Percentiles rank a stretch among this genome's conserved stretches.
These are phyloP conservation scores for Thielaviopsis ethacetica DNA, from an alignment of 2,329 filamentous ascomycete species.

Conservation along the genomic window DNA sequence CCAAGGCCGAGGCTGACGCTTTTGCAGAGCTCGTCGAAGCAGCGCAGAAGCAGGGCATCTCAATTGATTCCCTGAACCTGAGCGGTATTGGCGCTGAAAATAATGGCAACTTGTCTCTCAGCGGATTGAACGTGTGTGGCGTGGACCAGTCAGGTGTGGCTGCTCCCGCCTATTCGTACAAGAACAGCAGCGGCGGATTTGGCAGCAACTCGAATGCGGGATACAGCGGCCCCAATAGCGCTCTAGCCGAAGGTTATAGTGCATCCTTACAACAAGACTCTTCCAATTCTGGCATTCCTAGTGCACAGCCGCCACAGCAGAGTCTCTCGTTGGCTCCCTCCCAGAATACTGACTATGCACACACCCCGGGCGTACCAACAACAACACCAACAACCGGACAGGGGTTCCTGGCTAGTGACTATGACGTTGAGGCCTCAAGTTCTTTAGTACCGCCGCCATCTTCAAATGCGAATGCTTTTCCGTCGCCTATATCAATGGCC, in stretches of 20 bases:
- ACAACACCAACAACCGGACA: neutral
- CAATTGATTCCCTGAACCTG: neutral
- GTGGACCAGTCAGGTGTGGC: neutral
- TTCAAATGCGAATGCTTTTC: constrained; percentile 1
- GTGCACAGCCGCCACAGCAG: neutral
- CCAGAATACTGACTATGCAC: neutral
- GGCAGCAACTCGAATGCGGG: neutral
- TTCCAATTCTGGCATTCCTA: neutral
- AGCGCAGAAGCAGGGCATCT: neutral
- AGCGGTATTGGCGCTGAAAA: neutral
- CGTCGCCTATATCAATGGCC: constrained; percentile 11
- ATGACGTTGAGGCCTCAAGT: constrained; percentile 9
- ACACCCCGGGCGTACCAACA: neutral
- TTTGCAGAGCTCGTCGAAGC: neutral
- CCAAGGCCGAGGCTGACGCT: neutral
- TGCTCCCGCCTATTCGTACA: neutral
- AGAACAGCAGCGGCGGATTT: neutral
- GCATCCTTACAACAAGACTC: neutral
- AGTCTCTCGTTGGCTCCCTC: constrained; percentile 1
- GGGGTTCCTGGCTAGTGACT: neutral
- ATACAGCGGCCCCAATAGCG: neutral
- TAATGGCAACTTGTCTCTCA: neutral
- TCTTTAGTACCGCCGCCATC: neutral
- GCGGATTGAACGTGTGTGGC: neutral
- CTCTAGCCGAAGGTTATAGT: constrained; percentile 2